phyloP scores from a whole-genome alignment of 208 protist species.

The Trichomonas tenax region DNA sequence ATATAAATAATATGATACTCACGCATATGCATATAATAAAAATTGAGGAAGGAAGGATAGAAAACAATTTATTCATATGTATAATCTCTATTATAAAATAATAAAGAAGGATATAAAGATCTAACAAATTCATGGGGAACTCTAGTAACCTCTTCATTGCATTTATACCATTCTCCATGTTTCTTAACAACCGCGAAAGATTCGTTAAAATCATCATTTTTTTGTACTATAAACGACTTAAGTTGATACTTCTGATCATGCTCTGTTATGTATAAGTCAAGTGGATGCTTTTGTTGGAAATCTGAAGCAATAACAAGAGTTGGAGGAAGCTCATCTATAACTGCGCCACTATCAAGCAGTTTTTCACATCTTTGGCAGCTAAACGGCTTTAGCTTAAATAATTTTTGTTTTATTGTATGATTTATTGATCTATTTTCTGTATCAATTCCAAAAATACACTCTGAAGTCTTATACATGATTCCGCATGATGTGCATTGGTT shows the following conservation, averaged over 20 bases:
- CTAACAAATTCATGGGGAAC: background rate
- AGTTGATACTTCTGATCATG: background rate
- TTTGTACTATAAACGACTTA: background rate
- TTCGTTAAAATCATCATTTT: background rate
- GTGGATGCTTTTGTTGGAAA: background rate
- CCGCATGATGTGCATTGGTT: background rate
- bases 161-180: background rate
- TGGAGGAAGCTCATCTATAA: background rate
- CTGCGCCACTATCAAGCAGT: background rate
- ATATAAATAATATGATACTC: too few relatives aligned
- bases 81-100: background rate
- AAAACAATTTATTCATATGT: too few relatives aligned
- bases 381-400: background rate
- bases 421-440: background rate
- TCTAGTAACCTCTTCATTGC: background rate
- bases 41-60: too few relatives aligned
- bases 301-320: background rate
- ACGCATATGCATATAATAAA: too few relatives aligned
- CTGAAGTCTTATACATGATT: background rate
- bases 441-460: background rate
- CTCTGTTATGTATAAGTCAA: background rate
- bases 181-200: background rate
- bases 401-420: background rate
- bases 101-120: background rate
- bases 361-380: background rate